phyloP scores from a whole-genome alignment of 306 rosid species.

The Morella rubra region DNA sequence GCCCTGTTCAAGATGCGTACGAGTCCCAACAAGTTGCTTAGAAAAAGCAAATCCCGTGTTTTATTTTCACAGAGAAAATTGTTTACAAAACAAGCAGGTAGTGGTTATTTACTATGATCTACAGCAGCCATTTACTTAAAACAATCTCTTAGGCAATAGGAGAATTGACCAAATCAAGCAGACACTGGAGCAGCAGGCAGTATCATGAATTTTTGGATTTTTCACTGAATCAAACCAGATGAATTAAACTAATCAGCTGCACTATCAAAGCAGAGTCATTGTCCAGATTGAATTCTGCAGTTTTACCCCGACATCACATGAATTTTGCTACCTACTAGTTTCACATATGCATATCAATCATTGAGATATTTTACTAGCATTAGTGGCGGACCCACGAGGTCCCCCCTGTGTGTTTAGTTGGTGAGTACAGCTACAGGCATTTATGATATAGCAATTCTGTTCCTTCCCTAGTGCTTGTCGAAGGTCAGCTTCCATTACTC shows the following conservation, averaged over 20 bases:
- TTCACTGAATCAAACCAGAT: too few species aligned
- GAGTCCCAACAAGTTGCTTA: neutral
- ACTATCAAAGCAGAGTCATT: neutral
- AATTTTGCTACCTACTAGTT: neutral
- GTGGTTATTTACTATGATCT: neutral
- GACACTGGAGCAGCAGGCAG: too few species aligned
- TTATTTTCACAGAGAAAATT: neutral
- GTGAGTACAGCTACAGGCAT: neutral
- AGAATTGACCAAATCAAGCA: neutral
- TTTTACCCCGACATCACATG: neutral
- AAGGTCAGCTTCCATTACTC: neutral
- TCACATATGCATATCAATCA: neutral
- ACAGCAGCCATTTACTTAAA: neutral
- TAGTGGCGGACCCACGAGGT: slow-evolving; percentile 2
- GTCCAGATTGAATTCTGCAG: neutral
- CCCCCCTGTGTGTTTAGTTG: neutral
- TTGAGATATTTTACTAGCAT: neutral
- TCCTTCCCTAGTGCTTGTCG: neutral
- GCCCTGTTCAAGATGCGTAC: neutral
- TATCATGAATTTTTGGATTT: too few species aligned
- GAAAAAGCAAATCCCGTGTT: too few species aligned
- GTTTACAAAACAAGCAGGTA: neutral
- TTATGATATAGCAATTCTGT: neutral
- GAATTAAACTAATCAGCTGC: neutral
- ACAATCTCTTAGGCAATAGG: neutral